phyloP scores from a whole-genome alignment of 2,329 filamentous ascomycete genomes.

The Colletotrichum cereale region DNA sequence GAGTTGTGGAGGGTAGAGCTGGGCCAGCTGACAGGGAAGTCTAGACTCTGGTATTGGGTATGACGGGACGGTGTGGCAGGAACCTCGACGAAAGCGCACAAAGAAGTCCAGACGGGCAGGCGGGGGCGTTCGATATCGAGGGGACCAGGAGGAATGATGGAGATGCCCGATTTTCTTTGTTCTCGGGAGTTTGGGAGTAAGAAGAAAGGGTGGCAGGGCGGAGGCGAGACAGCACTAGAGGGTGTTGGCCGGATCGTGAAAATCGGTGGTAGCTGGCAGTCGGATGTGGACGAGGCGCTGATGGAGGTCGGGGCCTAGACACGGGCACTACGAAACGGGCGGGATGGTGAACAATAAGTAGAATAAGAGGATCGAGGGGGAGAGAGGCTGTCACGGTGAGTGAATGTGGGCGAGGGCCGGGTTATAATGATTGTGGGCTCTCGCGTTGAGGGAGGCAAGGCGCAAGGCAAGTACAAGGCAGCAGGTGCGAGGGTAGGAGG shows the following conservation, averaged over 20 bases:
- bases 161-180: constrained; percentile 24
- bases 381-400: constrained; percentile 24
- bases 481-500: not conserved
- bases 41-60: constrained; percentile 27
- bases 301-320: not conserved
- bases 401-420: constrained; percentile 33
- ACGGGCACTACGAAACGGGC: constrained; percentile 20
- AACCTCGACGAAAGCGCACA: constrained; percentile 34
- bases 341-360: not conserved
- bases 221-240: constrained; percentile 37
- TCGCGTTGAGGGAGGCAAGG: not conserved
- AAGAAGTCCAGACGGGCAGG: constrained; percentile 23
- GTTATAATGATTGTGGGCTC: constrained; percentile 36
- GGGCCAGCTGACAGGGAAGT: constrained; percentile 31
- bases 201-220: constrained; percentile 11
- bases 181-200: constrained; percentile 5
- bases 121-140: constrained; percentile 21
- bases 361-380: constrained; percentile 6
- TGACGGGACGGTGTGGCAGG: constrained; percentile 20
- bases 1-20: constrained; percentile 1
- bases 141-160: constrained; percentile 25
- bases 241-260: not conserved
- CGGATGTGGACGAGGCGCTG: not conserved
- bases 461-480: constrained; percentile 17
- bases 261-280: not conserved